Evolutionary conservation across 805 yeast genomes (phyloP).

Genomic region (Lachancea sp.): DNA sequence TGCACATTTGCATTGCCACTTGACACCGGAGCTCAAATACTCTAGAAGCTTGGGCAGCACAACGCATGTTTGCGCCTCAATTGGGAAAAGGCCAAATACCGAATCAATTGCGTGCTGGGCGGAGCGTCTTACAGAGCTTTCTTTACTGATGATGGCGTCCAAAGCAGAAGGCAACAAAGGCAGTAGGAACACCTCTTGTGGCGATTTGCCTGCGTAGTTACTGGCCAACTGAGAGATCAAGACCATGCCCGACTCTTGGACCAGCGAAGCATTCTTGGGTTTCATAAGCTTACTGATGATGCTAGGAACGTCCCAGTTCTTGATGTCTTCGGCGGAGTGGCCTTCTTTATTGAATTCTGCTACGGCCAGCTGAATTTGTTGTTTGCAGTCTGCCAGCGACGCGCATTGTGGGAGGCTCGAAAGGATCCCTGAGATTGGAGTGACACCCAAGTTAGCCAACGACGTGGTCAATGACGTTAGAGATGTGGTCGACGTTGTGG

Average conservation of each 20-base stretch:
- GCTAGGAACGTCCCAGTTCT: constrained; percentile 60
- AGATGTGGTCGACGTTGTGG: constrained; percentile 61
- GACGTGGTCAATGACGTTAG: constrained; percentile 68
- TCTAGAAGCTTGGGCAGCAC: constrained; percentile 54
- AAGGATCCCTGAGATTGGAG: constrained; percentile 62
- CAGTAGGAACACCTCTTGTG: constrained; percentile 68
- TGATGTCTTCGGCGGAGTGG: constrained; percentile 35
- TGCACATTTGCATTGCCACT: constrained; percentile 86
- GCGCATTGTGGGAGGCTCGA: constrained; percentile 27
- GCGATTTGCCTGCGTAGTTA: constrained; percentile 59
- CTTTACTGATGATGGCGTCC: constrained; percentile 80
- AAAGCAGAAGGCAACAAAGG: constrained; percentile 57
- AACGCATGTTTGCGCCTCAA: constrained; percentile 70
- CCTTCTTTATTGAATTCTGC: constrained; percentile 43
- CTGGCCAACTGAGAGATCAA: constrained; percentile 53
- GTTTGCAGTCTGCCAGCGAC: constrained; percentile 34
- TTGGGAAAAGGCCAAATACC: constrained; percentile 61
- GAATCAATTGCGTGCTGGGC: constrained; percentile 76
- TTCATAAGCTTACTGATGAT: constrained; percentile 60
- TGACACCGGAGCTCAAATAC: constrained; percentile 74
- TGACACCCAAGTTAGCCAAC: constrained; percentile 52
- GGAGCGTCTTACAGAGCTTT: constrained; percentile 74
- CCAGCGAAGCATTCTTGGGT: constrained; percentile 63
- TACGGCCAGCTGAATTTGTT: constrained; percentile 36
- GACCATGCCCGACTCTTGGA: constrained; percentile 71